Evolutionary conservation across 768 basidiomycete genomes (phyloP), one percentile per base, ranked within the genome.

Genomic region (Omphalotus guepiniiformis): DNA sequence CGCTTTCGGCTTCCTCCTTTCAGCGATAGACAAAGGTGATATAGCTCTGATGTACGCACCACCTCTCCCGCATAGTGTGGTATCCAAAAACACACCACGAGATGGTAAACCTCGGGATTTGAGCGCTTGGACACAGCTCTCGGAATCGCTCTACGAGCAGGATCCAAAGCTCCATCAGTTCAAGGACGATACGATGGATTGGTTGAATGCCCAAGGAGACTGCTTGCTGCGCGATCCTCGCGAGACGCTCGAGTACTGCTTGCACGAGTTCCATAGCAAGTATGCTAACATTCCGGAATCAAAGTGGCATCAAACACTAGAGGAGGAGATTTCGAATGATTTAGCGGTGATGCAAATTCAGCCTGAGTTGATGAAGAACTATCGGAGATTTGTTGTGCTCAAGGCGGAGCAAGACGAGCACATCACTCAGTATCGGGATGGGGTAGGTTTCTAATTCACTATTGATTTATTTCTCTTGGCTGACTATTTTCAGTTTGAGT

Each of bases 351-450:
- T 87, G 70, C 83, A 85, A 54, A 61, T 65, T 32, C 83, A 88
- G 51, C 83, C 82, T 18, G 63, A 57, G 18, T 67, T 88, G 26
- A 81, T 85, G 78, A 64, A 72, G 41, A 58, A 69, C 23, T 81
- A 83, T 55, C 75, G 88, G 22, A 76, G 88, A 25, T 89, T 78
- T 62, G 78, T 86, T 9, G 71, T 85, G 1, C 63, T 89, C 34
- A 72, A 61, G 55, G 66, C 68, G 38, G 57, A 64, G 38, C 61
- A 59, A 22, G 46, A 39, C 53, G 50, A 45, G 7, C 15, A 47
- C 32, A 13, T 47, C 21, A 13, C 29, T 7, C 21, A 19, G 15
- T 23, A 16, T 15, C n/a, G 27, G 26, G 37, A 36, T n/a, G 46
- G 46, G 34, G 46, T 47, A 30, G 25, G 46, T 39, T 13, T 47